These are phyloP conservation scores for Proliferodiscus dingleyae DNA, from an alignment of 2,329 filamentous ascomycete genomes.

Conservation along the genomic window DNA sequence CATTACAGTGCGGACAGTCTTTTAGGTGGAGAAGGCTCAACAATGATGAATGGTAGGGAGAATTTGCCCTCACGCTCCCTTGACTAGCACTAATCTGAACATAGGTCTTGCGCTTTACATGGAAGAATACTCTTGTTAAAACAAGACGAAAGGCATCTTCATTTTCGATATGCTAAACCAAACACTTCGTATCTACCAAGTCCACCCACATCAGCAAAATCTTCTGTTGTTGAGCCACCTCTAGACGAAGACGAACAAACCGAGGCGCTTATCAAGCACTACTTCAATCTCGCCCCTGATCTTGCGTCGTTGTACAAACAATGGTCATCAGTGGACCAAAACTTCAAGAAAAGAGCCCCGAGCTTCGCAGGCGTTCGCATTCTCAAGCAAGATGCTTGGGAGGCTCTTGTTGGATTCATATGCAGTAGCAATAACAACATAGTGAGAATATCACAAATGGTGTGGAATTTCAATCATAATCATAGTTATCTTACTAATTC, in stretches of 20 bases:
- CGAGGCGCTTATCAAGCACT: slow-evolving; percentile 68
- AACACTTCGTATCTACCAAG: slow-evolving; percentile 32
- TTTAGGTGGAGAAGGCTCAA: slow-evolving; percentile 88
- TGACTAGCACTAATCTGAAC: slow-evolving; percentile 19
- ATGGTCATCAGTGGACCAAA: slow-evolving; percentile 80
- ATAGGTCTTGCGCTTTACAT: slow-evolving; percentile 74
- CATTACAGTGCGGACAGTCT: slow-evolving; percentile 88
- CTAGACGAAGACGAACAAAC: slow-evolving; percentile 59
- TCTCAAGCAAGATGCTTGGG: slow-evolving; percentile 92
- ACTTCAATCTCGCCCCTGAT: slow-evolving; percentile 81
- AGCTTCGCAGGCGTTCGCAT: slow-evolving; percentile 90
- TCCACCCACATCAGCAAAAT: slow-evolving; percentile 33
- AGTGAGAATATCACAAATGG: slow-evolving; percentile 90
- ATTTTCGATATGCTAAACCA: slow-evolving; percentile 71
- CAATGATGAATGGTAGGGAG: slow-evolving; percentile 72
- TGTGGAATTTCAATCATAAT: slow-evolving; percentile 30
- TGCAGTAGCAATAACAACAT: slow-evolving; percentile 99
- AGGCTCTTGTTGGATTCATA: slow-evolving; percentile 88
- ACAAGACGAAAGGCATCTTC: slow-evolving; percentile 72
- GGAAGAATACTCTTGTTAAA: slow-evolving; percentile 80
- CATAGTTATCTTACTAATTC: not conserved
- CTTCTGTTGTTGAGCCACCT: slow-evolving; percentile 34
- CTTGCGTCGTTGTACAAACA: slow-evolving; percentile 72
- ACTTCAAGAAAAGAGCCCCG: slow-evolving; percentile 83
- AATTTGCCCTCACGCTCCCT: not conserved